Evolutionary conservation across 495 filamentous ascomycete genomes (phyloP), one percentile per base, ranked within the genome.

Genomic region (Talaromyces thailandensis): DNA sequence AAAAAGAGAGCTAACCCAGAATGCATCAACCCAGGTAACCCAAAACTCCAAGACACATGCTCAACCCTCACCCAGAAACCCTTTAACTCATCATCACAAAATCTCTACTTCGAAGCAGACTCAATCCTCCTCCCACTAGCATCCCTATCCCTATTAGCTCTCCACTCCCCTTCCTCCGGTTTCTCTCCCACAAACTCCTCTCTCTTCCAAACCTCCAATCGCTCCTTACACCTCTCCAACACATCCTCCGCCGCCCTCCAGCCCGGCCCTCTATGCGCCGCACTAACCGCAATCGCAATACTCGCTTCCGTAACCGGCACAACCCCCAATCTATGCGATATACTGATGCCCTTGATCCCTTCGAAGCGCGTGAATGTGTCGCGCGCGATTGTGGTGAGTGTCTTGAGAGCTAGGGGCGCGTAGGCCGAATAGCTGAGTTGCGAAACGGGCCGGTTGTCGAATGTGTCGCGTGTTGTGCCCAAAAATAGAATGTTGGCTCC

Each of bases 151-250:
- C 88, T 76, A 79, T 98, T 98, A 63, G 89, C 91, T 78, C 93
- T 87, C 93, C 93, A 98, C 58, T 96, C 85, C 58, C 90, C 91
- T 67, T 87, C 89, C 62, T 84, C 86, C 56, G 96, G 84, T 8
- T 11, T 25, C 59, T 74, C 75, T 11, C 81, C 87, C 21, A 73
- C 84, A 83, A 98, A 98, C 68, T 90, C 88, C 80, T 98, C 94
- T 69, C 83, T 78, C 77, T 98, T 98, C 94, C 94, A 98, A 56
- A 98, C 87, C 82, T 98, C 94, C 45, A 89, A 89, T 63, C 80
- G 82, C 67, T 82, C 84, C 77, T 98, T 98, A 67, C 88, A 91
- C 68, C 80, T 76, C 81, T 98, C 93, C 66, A 98, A 75, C 43
- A 91, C 87, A 76, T 93, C 91, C 78, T 98, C 93, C 0, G 91